Conservation (phyloP, 495 filamentous ascomycete genomes). For the Friedmanniomyces simplex region DNA sequence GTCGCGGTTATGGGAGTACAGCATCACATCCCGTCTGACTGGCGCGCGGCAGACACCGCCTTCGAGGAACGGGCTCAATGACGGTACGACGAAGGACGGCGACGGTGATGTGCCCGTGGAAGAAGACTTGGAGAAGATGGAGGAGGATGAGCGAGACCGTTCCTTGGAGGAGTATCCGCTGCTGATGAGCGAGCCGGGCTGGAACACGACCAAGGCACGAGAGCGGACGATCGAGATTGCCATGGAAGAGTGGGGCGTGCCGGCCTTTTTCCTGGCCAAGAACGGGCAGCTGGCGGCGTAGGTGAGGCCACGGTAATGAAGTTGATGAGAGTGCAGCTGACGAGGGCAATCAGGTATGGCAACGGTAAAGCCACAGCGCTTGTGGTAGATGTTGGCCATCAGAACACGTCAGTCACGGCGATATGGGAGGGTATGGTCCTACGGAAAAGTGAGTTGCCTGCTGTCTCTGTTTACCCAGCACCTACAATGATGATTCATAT, state of each 20-base stretch:
- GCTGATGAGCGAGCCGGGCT: constrained; percentile 87
- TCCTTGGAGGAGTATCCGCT: constrained; percentile 79
- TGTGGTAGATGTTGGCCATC: constrained; percentile 85
- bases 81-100: constrained; percentile 41
- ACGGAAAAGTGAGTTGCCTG: constrained; percentile 45
- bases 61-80: constrained; percentile 65
- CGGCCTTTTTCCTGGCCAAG: constrained; percentile 81
- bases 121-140: constrained; percentile 52
- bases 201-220: constrained; percentile 76
- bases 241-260: constrained; percentile 90
- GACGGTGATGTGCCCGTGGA: constrained; percentile 41
- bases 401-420: constrained; percentile 80
- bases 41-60: constrained; percentile 52
- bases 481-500: constrained; percentile 9
- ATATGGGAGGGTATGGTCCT: constrained; percentile 91
- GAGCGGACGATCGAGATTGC: constrained; percentile 89
- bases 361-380: constrained; percentile 85
- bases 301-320: constrained; percentile 25
- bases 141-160: constrained; percentile 57
- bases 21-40: constrained; percentile 68
- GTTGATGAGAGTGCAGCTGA: constrained; percentile 1
- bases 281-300: constrained; percentile 56
- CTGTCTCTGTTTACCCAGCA: neutral
- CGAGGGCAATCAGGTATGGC: constrained; percentile 52
- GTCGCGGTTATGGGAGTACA: constrained; percentile 79